Base-by-base conservation (phyloP, 2,329 filamentous ascomycete species). In the Trichophyton mentagrophytes region DNA sequence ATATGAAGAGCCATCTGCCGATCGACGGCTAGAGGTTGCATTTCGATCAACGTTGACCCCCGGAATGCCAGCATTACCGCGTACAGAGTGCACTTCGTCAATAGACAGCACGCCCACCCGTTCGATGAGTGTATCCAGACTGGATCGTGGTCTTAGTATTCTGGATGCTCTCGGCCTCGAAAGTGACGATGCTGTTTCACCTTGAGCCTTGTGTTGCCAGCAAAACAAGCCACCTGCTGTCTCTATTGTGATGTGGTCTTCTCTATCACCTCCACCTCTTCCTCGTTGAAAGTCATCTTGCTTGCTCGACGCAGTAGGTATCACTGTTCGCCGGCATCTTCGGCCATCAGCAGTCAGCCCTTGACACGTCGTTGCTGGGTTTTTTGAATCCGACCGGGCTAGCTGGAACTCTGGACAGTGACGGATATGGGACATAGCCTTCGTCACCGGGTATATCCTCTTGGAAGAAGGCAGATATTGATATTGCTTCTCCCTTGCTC, bases 131-230 rank as follows among this genome's bases (percentile, higher is more conserved):
- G 90, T 95, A 72, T 99, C 93, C 61, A 97, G 81, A 68, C 91
- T 96, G 38, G 84, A 86, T 58, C 88, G 80, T 61, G 82, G 79
- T 66, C 85, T 81, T 60, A 86, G 73, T 60, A 86, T 73, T 3
- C 85, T 82, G 5, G 83, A 79, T 3, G 80, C 76, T 71, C 3
- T 76, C 77, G 1, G 77, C 78, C 79, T 17, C 13, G 8, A 61
- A 72, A 68, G 38, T 6, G 17, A 15, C 30, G 38, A 8, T 9
- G 33, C 40, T 11, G 40, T 15, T 44, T 36, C 44, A 2, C 89
- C 89, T 73, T 99, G 93, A 61, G 93, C 89, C 71, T 89, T 91
- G 77, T 99, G 93, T 72, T 96, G 90, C 87, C 89, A 96, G 78
- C 92, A 97, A 75, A 90, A 96, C 57, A 86, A 81, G 64, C 63